Conservation (phyloP, 768 basidiomycete genomes). For the Phylloporus arenicola region DNA sequence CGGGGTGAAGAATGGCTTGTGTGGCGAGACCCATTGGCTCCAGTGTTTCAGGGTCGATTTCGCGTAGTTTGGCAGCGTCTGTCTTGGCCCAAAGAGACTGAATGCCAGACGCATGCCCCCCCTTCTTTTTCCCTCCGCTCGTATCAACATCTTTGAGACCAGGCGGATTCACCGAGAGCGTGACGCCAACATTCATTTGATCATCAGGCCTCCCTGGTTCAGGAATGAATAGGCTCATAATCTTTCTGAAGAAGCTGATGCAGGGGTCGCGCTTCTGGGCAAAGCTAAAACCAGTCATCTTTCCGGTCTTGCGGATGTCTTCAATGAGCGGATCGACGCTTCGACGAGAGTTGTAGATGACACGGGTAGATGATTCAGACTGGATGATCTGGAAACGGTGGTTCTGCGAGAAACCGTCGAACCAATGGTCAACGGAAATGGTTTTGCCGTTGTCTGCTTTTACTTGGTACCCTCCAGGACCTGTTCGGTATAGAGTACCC, state of each 20-base stretch:
- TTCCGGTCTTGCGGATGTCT: slow-evolving; percentile 22
- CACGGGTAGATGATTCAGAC: slow-evolving; percentile 17
- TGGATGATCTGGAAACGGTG: slow-evolving; percentile 37
- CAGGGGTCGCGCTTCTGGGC: slow-evolving; percentile 33
- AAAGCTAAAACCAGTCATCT: slow-evolving; percentile 15
- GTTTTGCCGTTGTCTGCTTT: slow-evolving; percentile 15
- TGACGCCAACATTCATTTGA: slow-evolving; percentile 23
- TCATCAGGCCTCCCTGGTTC: slow-evolving; percentile 1
- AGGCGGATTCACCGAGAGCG: slow-evolving; percentile 28
- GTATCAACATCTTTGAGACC: slow-evolving; percentile 21
- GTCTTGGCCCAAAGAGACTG: slow-evolving; percentile 31
- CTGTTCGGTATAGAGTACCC: slow-evolving; percentile 36
- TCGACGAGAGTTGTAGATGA: slow-evolving; percentile 33
- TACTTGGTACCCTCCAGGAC: slow-evolving; percentile 33
- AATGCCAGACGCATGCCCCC: slow-evolving; percentile 22
- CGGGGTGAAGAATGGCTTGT: slow-evolving; percentile 29
- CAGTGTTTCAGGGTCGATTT: slow-evolving; percentile 35
- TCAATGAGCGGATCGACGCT: slow-evolving; percentile 28
- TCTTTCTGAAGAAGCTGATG: slow-evolving; percentile 26
- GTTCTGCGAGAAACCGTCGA: slow-evolving; percentile 37
- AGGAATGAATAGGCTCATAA: slow-evolving; percentile 28
- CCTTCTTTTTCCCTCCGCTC: slow-evolving; percentile 16
- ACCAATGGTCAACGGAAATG: slow-evolving; percentile 34
- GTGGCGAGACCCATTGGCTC: slow-evolving; percentile 29
- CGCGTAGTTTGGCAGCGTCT: slow-evolving; percentile 25